Evolutionary conservation across 2,329 filamentous ascomycete genomes (phyloP).

Genomic region (Diaporthe caulivora): DNA sequence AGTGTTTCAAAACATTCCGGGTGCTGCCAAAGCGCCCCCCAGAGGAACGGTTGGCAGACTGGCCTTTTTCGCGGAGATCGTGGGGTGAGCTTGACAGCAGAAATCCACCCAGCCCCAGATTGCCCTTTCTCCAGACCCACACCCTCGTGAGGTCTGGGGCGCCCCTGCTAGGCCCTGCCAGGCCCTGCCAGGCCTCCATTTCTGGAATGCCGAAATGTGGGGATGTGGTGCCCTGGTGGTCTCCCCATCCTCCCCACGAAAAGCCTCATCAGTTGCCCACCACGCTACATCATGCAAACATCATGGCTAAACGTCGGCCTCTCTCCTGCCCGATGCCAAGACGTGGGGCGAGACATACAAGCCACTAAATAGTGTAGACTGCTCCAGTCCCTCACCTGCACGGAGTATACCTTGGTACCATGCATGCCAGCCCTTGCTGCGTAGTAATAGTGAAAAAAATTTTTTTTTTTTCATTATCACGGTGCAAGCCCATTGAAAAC

Average conservation of each 20-base stretch:
- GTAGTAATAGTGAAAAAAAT: neutral
- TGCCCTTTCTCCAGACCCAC: constrained; percentile 24
- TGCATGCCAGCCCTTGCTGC: neutral
- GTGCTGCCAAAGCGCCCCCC: neutral
- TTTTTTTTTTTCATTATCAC: neutral
- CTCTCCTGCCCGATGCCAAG: constrained; percentile 2
- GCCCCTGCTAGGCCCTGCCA: neutral
- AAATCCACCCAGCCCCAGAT: constrained; percentile 29
- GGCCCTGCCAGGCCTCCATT: constrained; percentile 3
- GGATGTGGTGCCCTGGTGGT: constrained; percentile 9
- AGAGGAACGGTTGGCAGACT: constrained; percentile 5
- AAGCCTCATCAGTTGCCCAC: neutral
- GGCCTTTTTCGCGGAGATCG: constrained; percentile 25
- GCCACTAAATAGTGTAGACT: neutral
- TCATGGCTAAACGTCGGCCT: constrained; percentile 25
- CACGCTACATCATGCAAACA: neutral
- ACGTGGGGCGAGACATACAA: neutral
- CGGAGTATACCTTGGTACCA: neutral
- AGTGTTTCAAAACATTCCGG: neutral
- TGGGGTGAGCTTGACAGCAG: constrained; percentile 26
- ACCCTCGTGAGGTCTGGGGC: constrained; percentile 27
- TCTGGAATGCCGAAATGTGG: constrained; percentile 31
- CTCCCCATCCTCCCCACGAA: constrained; percentile 21
- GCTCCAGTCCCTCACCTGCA: neutral
- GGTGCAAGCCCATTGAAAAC: neutral